Evolutionary conservation across 2,329 filamentous ascomycete genomes (phyloP).

Genomic region (Colletotrichum endophyticum): DNA sequence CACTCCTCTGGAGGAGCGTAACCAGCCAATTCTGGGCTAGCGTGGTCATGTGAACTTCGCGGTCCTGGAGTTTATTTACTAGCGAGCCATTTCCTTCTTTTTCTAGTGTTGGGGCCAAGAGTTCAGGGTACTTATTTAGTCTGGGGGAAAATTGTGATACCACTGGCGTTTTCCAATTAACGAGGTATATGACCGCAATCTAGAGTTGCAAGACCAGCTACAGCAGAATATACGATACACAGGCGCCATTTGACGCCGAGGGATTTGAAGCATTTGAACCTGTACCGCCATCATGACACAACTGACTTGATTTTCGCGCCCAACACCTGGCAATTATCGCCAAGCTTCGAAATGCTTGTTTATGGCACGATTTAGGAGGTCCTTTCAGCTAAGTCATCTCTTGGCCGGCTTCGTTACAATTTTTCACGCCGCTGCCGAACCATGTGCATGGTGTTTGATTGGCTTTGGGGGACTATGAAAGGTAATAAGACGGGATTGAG

Average conservation of each 20-base stretch:
- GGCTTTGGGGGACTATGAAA: background rate
- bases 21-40: conserved; percentile 16
- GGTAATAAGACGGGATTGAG: background rate
- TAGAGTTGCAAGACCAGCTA: background rate
- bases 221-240: background rate
- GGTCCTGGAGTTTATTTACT: background rate
- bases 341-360: background rate
- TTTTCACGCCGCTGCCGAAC: background rate
- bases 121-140: background rate
- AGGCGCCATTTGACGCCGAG: background rate
- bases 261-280: background rate
- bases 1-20: conserved; percentile 21
- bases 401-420: background rate
- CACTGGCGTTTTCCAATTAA: conserved; percentile 3
- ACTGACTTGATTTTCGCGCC: too few species aligned
- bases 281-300: background rate
- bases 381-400: background rate
- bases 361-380: background rate
- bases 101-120: background rate
- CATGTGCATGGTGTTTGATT: background rate
- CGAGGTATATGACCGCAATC: background rate
- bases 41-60: background rate
- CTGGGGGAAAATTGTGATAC: conserved; percentile 9
- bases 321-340: background rate
- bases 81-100: conserved; percentile 4